Evolutionary conservation across 2,329 filamentous ascomycete species (phyloP), one percentile per base, ranked within the genome.

Genomic region (Bipolaris oryzae): DNA sequence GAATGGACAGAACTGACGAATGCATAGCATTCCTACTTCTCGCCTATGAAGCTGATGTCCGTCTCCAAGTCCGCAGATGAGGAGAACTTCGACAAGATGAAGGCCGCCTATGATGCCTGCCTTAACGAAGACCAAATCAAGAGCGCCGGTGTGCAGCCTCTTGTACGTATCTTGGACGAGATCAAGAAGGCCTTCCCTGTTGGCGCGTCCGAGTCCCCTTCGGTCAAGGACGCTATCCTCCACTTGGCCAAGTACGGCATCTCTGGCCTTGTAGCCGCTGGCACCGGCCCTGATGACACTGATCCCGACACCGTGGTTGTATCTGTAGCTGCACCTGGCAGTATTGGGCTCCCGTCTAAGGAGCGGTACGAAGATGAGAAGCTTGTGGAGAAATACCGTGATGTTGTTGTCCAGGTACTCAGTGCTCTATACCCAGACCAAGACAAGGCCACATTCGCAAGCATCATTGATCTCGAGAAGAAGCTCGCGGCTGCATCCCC

Each of bases 41-140:
- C 80, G 42, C 81, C 69, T 11, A 67, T 71, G 69, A 62, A 70
- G 37, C 58, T 72, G 1, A 49, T 55, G 18, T 39, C 65, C 9
- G 47, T 72, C 2, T 68, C 76, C 11, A 77, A 79, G 41, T 80
- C 78, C 3, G 76, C 78, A 1, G 85, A 88, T 55, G 79, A 85
- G 66, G 74, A 82, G 28, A 91, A 89, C 68, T 90, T 90, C 67
- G 75, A 84, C 58, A 88, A 88, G 72, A 77, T 91, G 68, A 84
- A 88, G 71, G 75, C 81, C 43, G 84, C 82, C 0, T 91, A 90
- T 66, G 76, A 85, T 58, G 83, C 87, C 33, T 92, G 89, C 68
- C 82, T 89, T 72, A 80, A 91, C 64, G 83, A 88, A 68, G 78
- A 82, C 7, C 74, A 77, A 9, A 82, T 89, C 47, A 81, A 83